phyloP scores from a whole-genome alignment of 2,329 filamentous ascomycete genomes.

The Ilyonectria robusta region DNA sequence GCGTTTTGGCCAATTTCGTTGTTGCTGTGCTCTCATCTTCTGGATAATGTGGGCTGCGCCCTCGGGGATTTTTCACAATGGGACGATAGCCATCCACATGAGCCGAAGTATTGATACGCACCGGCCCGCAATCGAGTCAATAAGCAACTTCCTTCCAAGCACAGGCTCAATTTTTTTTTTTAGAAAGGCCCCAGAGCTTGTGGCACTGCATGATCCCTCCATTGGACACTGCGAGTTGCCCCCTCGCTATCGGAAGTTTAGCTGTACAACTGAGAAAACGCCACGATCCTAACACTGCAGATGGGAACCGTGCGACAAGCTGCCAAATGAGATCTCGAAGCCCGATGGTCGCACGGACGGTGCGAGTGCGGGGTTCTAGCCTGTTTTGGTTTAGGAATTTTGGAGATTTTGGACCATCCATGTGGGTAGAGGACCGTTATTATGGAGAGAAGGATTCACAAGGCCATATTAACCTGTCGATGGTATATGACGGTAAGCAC shows the following conservation, averaged over 20 bases:
- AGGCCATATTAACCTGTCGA: too few species aligned
- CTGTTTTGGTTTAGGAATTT: constrained; percentile 26
- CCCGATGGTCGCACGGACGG: constrained; percentile 44
- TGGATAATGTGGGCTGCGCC: background rate
- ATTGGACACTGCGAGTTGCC: constrained; percentile 1
- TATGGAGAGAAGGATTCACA: too few species aligned
- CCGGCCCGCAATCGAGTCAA: background rate
- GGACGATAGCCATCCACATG: background rate
- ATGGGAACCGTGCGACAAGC: constrained; percentile 19
- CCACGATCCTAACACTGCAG: constrained; percentile 43
- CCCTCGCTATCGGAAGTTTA: constrained; percentile 14
- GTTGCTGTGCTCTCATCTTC: background rate
- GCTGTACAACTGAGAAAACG: constrained; percentile 37
- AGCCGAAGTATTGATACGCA: background rate
- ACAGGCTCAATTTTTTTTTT: background rate
- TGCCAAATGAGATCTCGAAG: constrained; percentile 47
- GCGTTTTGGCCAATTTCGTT: constrained; percentile 16
- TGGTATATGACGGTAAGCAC: too few species aligned
- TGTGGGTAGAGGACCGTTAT: too few species aligned
- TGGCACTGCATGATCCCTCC: background rate
- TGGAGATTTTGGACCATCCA: background rate
- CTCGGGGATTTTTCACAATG: background rate
- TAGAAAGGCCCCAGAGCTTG: background rate
- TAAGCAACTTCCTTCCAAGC: background rate
- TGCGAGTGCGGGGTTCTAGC: constrained; percentile 39